These are phyloP conservation scores for Fraxinus dipetala DNA, from an alignment of 305 asterid genomes.

Conservation along the genomic window DNA sequence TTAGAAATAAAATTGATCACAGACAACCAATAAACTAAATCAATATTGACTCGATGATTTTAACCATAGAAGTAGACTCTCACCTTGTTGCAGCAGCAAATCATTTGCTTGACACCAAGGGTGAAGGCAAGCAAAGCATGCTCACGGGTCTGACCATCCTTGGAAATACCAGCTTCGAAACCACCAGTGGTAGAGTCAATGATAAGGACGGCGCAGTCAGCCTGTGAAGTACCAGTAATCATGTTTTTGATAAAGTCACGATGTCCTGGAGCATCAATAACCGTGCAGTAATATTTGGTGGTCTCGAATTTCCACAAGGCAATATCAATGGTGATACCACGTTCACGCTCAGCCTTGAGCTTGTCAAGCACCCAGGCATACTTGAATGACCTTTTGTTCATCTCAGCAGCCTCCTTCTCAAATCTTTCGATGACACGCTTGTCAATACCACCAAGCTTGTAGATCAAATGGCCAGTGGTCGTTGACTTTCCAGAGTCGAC, in stretches of 20 bases:
- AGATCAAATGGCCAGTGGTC: constrained; percentile 75
- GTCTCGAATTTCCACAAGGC: constrained; percentile 75
- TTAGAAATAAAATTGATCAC: background rate
- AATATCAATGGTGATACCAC: constrained; percentile 72
- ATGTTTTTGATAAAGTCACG: constrained; percentile 58
- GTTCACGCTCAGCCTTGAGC: constrained; percentile 75
- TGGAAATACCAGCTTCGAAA: constrained; percentile 56
- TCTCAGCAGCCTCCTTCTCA: constrained; percentile 94
- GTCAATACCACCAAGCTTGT: constrained; percentile 89
- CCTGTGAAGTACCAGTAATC: constrained; percentile 73
- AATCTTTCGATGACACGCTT: constrained; percentile 89
- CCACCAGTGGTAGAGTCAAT: constrained; percentile 61
- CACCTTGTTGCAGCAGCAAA: constrained; percentile 55
- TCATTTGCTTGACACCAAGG: constrained; percentile 58
- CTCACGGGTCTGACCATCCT: constrained; percentile 56
- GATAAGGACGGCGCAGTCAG: constrained; percentile 73
- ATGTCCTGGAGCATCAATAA: constrained; percentile 38
- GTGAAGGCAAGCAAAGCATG: constrained; percentile 53
- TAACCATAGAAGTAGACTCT: background rate
- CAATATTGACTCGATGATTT: background rate
- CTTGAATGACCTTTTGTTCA: constrained; percentile 95
- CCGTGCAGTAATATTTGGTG: constrained; percentile 56
- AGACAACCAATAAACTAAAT: background rate
- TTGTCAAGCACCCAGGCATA: constrained; percentile 90
- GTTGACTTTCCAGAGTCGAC: constrained; percentile 79